Conservation (phyloP, 768 basidiomycete species). For the Pholiota conissans region DNA sequence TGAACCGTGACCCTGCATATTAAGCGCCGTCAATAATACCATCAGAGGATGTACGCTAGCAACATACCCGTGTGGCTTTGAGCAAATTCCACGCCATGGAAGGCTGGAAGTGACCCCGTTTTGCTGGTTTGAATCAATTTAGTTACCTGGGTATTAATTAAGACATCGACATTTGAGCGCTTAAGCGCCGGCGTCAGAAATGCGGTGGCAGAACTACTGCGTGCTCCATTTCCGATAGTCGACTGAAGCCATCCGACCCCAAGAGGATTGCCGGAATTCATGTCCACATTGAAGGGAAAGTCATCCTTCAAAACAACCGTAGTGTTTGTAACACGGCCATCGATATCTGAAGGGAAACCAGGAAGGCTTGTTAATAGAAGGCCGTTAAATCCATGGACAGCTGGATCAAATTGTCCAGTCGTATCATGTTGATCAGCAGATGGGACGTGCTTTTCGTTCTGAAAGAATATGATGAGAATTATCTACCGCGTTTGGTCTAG, state of each 20-base stretch:
- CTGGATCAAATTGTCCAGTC: constrained; percentile 34
- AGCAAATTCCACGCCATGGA: constrained; percentile 2
- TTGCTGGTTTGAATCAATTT: constrained; percentile 6
- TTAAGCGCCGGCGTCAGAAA: constrained; percentile 1
- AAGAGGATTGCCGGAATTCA: constrained; percentile 27
- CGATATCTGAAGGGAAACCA: constrained; percentile 30
- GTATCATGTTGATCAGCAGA: constrained; percentile 40
- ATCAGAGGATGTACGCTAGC: not conserved
- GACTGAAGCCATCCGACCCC: constrained; percentile 19
- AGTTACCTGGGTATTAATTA: constrained; percentile 8
- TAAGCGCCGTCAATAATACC: not conserved
- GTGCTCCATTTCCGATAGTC: constrained; percentile 10
- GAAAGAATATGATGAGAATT: not conserved
- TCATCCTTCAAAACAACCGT: constrained; percentile 26
- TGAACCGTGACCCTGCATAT: constrained; percentile 1
- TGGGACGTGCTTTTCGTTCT: constrained; percentile 37
- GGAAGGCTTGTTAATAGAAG: constrained; percentile 30
- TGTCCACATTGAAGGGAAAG: constrained; percentile 29
- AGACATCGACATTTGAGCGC: constrained; percentile 11
- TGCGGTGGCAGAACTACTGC: constrained; percentile 13
- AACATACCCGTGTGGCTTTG: not conserved
- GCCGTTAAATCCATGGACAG: constrained; percentile 35
- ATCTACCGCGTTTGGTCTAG: no score
- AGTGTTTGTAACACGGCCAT: constrained; percentile 29
- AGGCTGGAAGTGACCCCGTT: not conserved